Conservation (phyloP, 2,329 filamentous ascomycete genomes). For the Colletotrichum sp. region DNA sequence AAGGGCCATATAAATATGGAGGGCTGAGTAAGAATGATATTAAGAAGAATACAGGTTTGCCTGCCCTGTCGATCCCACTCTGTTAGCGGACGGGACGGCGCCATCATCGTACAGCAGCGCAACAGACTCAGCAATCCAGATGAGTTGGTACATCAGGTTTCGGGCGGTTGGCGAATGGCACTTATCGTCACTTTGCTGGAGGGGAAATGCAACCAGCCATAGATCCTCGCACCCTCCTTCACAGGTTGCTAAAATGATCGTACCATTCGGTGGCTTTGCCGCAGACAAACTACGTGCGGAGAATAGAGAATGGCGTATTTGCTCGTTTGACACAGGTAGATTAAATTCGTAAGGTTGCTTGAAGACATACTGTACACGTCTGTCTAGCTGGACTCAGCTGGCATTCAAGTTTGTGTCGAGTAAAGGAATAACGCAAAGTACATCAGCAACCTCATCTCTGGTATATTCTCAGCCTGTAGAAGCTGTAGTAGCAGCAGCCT, state of each 20-base stretch:
- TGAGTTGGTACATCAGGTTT: not conserved
- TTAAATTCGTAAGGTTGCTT: not conserved
- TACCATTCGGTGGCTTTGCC: not conserved
- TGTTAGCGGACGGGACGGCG: not conserved
- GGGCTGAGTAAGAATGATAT: not conserved
- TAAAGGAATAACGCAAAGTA: not conserved
- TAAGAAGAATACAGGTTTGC: not conserved
- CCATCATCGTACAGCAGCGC: not conserved
- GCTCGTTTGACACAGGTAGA: not conserved
- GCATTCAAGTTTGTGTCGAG: rapidly evolving
- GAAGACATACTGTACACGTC: too few species aligned
- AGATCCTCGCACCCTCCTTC: too few species aligned
- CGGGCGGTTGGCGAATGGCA: not conserved
- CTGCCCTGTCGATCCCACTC: not conserved
- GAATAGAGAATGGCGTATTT: too few species aligned
- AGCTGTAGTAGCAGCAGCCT: not conserved
- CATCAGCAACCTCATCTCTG: not conserved
- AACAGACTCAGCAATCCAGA: not conserved
- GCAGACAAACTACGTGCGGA: not conserved
- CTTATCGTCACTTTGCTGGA: not conserved
- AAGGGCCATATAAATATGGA: not conserved
- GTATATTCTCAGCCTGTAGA: not conserved
- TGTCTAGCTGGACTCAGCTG: too few species aligned
- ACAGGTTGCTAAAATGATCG: not conserved
- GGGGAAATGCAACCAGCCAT: not conserved